Evolutionary conservation across 768 basidiomycete genomes (phyloP).

Genomic region (Mycena albidolilacea): DNA sequence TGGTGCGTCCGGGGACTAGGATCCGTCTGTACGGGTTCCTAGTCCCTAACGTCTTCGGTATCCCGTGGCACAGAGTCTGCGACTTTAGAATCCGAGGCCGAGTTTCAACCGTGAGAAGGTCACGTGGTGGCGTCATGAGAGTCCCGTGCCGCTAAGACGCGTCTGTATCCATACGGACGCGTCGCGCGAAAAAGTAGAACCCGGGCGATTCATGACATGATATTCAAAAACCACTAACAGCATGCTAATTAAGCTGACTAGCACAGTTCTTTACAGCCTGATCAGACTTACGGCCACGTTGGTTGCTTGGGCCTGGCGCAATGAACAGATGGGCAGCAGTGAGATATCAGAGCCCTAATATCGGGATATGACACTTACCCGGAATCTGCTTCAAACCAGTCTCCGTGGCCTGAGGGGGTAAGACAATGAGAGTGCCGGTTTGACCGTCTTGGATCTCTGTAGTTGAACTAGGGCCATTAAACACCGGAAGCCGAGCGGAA

Average conservation of each 20-base stretch:
- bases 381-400: constrained; percentile 38
- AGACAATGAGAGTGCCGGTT: constrained; percentile 30
- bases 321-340: constrained; percentile 37
- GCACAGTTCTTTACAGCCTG: not conserved
- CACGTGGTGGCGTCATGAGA: no score
- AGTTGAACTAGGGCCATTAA: constrained; percentile 8
- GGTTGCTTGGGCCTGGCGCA: constrained; percentile 37
- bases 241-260: constrained; percentile 25
- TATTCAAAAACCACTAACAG: constrained; percentile 17
- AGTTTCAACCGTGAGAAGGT: no score
- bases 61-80: no score
- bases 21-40: no score
- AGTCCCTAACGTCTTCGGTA: no score
- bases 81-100: no score
- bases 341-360: not conserved
- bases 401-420: constrained; percentile 35
- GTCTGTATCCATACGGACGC: no score
- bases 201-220: no score
- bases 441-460: constrained; percentile 36
- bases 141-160: no score
- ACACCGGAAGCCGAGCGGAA: not conserved
- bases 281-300: constrained; percentile 35
- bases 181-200: no score
- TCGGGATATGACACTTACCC: not conserved
- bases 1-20: no score